Evolutionary conservation across 768 basidiomycete species (phyloP), one percentile per base, ranked within the genome.

Genomic region (Leccinellum luteum): DNA sequence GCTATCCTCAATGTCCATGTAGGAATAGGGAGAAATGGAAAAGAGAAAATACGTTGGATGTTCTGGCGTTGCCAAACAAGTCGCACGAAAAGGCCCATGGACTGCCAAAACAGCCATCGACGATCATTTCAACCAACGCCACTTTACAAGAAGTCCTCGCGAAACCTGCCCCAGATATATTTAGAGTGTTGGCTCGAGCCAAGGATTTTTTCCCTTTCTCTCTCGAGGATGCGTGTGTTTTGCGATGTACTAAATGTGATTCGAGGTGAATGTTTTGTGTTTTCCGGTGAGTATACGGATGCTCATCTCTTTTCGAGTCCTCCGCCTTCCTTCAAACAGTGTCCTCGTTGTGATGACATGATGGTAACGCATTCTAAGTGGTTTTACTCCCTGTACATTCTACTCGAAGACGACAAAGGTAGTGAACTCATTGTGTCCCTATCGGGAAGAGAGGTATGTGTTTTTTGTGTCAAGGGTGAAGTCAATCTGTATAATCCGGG

Each of bases 121-220:
- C 45, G 9, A 35, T 30, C n/a, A 15, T 12, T 17, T 51, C 27
- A 28, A 28, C 52, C 10, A 27, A n/a, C 27, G 68, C 63, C 51
- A 72, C 73, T 17, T 73, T 83, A 49, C 65, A 75, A 57, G 74
- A 82, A 56, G 65, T 81, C 41, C 61, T 70, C 8, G 56, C 66
- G 14, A 57, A 60, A 27, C 61, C 71, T 23, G 67, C 66, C 41
- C 75, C 80, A 4, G 69, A 68, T 15, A 73, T 68, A 43, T 81
- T 79, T 56, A 75, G 69, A 38, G 66, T 87, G 23, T 62, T 73
- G 10, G 86, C 81, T 6, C 80, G 79, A 19, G 76, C 79, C 3
- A 64, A 81, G 9, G 84, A 85, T 62, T 87, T 81, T 64, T 79
- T 76, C 62, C 88, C 88, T 1, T 72, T 76, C 31, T 64, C 76